A percentile compares a stretch with the other conserved stretches of the same genome.
These are phyloP conservation scores for Triadica sebifera DNA, from an alignment of 345 rosid species.

Conservation along the genomic window DNA sequence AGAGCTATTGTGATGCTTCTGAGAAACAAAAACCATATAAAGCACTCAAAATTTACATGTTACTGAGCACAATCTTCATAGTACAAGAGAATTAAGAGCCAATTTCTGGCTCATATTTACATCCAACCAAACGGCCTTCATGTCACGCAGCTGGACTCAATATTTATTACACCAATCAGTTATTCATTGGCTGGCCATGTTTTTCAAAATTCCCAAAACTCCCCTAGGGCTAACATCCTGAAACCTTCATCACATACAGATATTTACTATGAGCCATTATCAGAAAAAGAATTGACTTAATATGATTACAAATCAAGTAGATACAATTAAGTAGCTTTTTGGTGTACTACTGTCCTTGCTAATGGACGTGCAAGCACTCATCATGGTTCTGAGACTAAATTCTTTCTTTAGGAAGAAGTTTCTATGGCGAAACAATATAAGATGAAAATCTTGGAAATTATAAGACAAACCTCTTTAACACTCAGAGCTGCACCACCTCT, in stretches of 20 bases:
- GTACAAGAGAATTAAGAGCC: background rate
- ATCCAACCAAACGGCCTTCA: background rate
- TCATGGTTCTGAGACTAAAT: background rate
- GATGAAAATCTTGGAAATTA: constrained; percentile 8
- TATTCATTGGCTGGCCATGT: background rate
- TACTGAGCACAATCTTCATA: background rate
- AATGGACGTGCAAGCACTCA: background rate
- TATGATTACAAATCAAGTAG: background rate
- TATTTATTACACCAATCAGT: background rate
- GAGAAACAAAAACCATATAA: constrained; percentile 3
- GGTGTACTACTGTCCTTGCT: background rate
- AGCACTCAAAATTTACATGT: background rate
- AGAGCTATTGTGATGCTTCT: background rate
- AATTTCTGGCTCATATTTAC: background rate
- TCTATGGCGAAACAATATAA: background rate
- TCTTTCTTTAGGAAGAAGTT: background rate
- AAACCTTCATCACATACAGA: background rate
- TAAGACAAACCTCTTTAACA: constrained; percentile 78
- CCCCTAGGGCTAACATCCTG: background rate
- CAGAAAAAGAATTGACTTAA: background rate
- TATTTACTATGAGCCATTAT: background rate
- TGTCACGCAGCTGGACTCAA: background rate
- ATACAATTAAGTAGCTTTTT: too few species aligned
- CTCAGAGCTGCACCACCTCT: constrained; percentile 99
- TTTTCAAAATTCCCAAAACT: background rate